Evolutionary conservation across 148 eudicot species (phyloP).

Genomic region (Hydrangea macrophylla): DNA sequence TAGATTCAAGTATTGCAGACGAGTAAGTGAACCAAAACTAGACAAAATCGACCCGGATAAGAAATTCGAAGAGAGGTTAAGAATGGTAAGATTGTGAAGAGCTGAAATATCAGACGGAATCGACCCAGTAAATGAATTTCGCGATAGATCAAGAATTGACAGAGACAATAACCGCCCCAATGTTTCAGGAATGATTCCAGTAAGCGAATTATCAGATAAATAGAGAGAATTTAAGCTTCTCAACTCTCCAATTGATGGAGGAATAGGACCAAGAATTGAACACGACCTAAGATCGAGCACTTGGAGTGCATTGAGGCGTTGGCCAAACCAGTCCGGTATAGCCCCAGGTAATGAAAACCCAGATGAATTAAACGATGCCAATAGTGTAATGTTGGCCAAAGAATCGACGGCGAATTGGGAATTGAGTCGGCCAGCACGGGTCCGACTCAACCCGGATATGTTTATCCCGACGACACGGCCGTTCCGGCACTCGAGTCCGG

Average conservation of each 20-base stretch:
- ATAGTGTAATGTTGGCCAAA: slow-evolving; percentile 16
- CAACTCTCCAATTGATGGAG: slow-evolving; percentile 28
- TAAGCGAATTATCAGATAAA: slow-evolving; percentile 28
- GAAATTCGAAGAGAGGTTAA: slow-evolving; percentile 34
- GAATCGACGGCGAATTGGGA: slow-evolving; percentile 37
- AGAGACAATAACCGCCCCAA: slow-evolving; percentile 23
- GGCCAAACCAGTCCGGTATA: slow-evolving; percentile 42
- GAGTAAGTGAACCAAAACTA: slow-evolving; percentile 24
- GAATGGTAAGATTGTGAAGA: slow-evolving; percentile 23
- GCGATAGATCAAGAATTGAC: slow-evolving; percentile 27
- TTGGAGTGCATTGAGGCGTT: slow-evolving; percentile 21
- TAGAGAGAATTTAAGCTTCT: slow-evolving; percentile 13
- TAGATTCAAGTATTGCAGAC: slow-evolving; percentile 27
- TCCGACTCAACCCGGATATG: slow-evolving; percentile 27
- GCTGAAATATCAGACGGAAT: slow-evolving; percentile 25
- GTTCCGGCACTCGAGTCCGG: slow-evolving; percentile 28
- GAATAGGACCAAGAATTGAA: slow-evolving; percentile 33
- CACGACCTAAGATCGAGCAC: slow-evolving; percentile 38
- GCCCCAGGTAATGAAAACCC: slow-evolving; percentile 32
- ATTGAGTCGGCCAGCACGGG: slow-evolving; percentile 16
- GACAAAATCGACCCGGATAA: slow-evolving; percentile 29
- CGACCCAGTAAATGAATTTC: slow-evolving; percentile 32
- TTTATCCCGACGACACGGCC: slow-evolving; percentile 27
- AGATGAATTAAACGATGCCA: slow-evolving; percentile 28
- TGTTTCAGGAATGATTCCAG: slow-evolving; percentile 27